Evolutionary conservation across 2,329 filamentous ascomycete species (phyloP).

Genomic region (Venturia pyrina): DNA sequence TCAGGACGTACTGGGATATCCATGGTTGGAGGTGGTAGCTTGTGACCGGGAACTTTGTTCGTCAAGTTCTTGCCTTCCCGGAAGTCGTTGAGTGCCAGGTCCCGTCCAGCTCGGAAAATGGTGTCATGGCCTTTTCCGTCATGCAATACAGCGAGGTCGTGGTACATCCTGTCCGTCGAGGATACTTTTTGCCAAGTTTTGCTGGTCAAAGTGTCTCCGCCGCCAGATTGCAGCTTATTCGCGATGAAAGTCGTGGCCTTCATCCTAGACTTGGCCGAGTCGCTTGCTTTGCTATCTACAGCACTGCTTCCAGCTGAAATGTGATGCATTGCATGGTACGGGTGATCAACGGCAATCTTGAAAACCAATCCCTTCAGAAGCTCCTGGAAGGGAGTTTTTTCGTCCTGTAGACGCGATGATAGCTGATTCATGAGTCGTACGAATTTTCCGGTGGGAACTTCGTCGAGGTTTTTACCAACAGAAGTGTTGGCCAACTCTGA

Average conservation of each 20-base stretch:
- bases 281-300: slow-evolving; percentile 57
- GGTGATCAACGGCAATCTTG: slow-evolving; percentile 83
- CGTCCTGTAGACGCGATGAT: slow-evolving; percentile 77
- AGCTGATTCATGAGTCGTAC: slow-evolving; percentile 90
- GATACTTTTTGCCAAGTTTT: slow-evolving; percentile 62
- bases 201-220: slow-evolving; percentile 31
- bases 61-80: slow-evolving; percentile 53
- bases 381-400: slow-evolving; percentile 61
- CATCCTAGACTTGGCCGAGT: slow-evolving; percentile 59
- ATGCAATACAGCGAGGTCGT: slow-evolving; percentile 53
- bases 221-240: slow-evolving; percentile 32
- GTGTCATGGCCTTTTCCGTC: slow-evolving; percentile 41
- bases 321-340: slow-evolving; percentile 95
- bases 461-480: slow-evolving; percentile 57
- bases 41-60: slow-evolving; percentile 51
- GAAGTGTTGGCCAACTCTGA: slow-evolving; percentile 67
- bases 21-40: slow-evolving; percentile 82
- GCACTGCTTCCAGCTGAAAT: slow-evolving; percentile 67
- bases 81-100: slow-evolving; percentile 54
- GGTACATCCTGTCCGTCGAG: slow-evolving; percentile 58
- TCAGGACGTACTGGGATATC: slow-evolving; percentile 64
- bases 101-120: slow-evolving; percentile 54
- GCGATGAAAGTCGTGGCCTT: slow-evolving; percentile 62
- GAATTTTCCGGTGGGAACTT: slow-evolving; percentile 85
- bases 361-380: slow-evolving; percentile 64